Conservation (phyloP, 2,329 filamentous ascomycete species). For the Fusarium paranaense region DNA sequence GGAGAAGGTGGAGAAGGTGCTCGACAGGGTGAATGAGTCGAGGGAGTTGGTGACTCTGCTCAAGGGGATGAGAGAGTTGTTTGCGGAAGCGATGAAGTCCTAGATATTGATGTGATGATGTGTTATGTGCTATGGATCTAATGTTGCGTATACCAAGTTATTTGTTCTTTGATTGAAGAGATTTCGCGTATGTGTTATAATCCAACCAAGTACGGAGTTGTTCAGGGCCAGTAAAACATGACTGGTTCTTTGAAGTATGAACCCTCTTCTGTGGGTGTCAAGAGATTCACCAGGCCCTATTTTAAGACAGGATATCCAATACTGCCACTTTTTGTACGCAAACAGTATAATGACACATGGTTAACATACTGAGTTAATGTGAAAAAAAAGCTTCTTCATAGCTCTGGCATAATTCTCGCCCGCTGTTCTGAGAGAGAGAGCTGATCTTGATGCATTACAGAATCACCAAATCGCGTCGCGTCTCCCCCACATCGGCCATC, state of each 20-base stretch:
- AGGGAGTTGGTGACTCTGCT: conserved; percentile 78
- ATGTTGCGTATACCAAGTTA: conserved; percentile 5
- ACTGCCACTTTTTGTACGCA: neutral
- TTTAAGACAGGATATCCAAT: too few relatives aligned
- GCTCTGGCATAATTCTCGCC: neutral
- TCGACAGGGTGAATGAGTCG: conserved; percentile 85
- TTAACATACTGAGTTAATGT: too few relatives aligned
- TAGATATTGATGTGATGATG: conserved; percentile 43
- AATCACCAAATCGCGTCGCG: conserved; percentile 30
- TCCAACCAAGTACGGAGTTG: too few relatives aligned
- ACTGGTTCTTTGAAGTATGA: neutral
- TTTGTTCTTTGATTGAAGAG: neutral
- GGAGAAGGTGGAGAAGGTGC: conserved; percentile 80
- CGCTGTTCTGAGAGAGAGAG: neutral
- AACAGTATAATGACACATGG: neutral
- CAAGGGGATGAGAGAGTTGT: conserved; percentile 86
- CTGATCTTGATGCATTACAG: neutral
- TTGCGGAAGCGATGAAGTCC: conserved; percentile 73
- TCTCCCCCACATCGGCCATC: conserved; percentile 33
- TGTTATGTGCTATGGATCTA: conserved; percentile 17
- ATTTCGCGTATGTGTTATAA: too few relatives aligned
- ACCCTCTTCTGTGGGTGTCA: too few relatives aligned
- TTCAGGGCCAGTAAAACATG: too few relatives aligned
- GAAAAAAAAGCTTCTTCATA: too few relatives aligned
- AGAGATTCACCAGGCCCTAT: neutral